Base-by-base conservation (phyloP, 768 basidiomycete genomes). In the Sarcodon aspratus region DNA sequence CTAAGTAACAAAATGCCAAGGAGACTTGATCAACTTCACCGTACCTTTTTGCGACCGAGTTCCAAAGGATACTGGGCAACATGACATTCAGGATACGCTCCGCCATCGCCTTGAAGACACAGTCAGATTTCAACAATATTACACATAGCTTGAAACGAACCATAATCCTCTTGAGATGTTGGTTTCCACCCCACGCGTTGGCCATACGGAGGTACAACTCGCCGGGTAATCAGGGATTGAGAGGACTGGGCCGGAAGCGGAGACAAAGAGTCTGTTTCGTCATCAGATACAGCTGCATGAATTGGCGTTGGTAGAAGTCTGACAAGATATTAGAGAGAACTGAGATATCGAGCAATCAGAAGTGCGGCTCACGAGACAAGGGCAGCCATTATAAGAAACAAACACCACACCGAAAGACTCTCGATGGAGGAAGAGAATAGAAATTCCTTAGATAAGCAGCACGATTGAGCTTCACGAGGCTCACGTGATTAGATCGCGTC, bases 51-150 rank as follows among this genome's bases (percentile, higher is more conserved):
- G 68, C 79, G 78, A 49, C 95, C 95, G 76, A 99, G 82, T 49
- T 91, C 90, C 53, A 98, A 65, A 9, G 95, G 95, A 69, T 96
- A 99, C 63, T 99, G 95, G 6, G 96, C 96, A 47, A 95, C 70
- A 74, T 94, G 92, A 64, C 94, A 97, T 70, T 99, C 92, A 4
- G 92, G 92, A 66, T 82, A 90, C 49, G 91, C 73, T 56, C 90
- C 91, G 54, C 91, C 89, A 59, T 90, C 84, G 50, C 80, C 84
- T 86, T 42, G 56, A 40, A 46, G 18, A 50, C 44, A 52, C 8
- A 1, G 47, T 32, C 46, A 46, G 53, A 44, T 27, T 48, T 37
- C 43, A 42, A 52, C 36, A 46, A 37, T 32, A 45, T 6, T 40
- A 10, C 35, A 6, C 52, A 37, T 33, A 54, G 51, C 48, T 36